Evolutionary conservation across 306 rosid genomes (phyloP).

Genomic region (Glycine latifolia): DNA sequence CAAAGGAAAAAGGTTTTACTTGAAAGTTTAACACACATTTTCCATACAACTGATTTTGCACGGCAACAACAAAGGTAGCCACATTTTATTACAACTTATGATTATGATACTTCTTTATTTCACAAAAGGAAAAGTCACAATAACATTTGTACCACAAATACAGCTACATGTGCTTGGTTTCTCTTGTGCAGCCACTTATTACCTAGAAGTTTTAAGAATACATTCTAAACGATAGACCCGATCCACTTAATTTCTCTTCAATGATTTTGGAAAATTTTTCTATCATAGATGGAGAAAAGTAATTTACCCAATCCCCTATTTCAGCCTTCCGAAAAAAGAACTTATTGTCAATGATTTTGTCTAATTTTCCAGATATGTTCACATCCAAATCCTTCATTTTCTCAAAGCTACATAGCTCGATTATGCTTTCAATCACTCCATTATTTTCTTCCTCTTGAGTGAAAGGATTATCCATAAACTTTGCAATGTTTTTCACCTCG

Average conservation of each 20-base stretch:
- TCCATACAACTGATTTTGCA: neutral
- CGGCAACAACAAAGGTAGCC: neutral
- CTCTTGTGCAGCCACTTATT: neutral
- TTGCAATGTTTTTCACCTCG: conserved; percentile 49
- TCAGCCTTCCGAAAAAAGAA: conserved; percentile 62
- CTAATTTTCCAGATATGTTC: conserved; percentile 51
- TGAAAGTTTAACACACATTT: neutral
- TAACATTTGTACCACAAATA: neutral
- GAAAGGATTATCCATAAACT: conserved; percentile 57
- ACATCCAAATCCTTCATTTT: conserved; percentile 59
- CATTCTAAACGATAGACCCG: conserved; percentile 46
- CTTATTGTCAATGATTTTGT: conserved; percentile 52
- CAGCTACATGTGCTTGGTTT: neutral
- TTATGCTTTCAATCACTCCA: conserved; percentile 52
- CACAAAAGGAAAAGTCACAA: neutral
- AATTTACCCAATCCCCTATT: conserved; percentile 67
- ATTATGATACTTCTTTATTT: neutral
- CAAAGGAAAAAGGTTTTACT: too few species aligned
- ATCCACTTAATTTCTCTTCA: conserved; percentile 52
- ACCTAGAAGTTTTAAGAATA: neutral
- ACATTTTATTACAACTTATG: neutral
- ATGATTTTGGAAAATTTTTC: conserved; percentile 55
- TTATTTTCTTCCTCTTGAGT: conserved; percentile 53
- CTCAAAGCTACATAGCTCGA: conserved; percentile 58
- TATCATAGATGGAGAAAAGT: conserved; percentile 59